Evolutionary conservation across 345 rosid genomes (phyloP), one percentile per base, ranked within the genome.

Genomic region (Raphanus sativus): DNA sequence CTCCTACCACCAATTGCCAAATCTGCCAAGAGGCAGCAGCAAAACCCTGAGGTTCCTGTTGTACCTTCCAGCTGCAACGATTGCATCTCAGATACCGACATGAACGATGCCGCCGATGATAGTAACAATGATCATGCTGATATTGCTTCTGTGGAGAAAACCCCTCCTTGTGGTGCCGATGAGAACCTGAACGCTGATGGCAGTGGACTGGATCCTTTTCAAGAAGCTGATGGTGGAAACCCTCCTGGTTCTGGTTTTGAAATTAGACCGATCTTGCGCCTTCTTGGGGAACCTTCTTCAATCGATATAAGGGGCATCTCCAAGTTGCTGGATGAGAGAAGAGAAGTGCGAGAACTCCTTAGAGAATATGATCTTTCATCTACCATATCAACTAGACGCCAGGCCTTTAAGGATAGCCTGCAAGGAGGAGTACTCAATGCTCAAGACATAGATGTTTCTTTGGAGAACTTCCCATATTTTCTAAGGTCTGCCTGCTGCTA

Each of bases 401-500:
- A 91, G 75, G 85, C 90, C 0, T 88, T 79, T 56, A 93, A 85
- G 77, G 97, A 96, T 55, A 85, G 87, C 84, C 72, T 96, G 65
- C 86, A 72, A 70, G 92, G 86, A 81, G 90, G 90, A 81, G 81
- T 93, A 81, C 80, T 91, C 33, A 81, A 72, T 80, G 85, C 96
- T 58, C 83, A 86, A 56, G 80, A 78, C 42, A 85, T 91, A 69
- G 98, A 91, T 9, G 86, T 91, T 79, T 86, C 99, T 64, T 89
- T 93, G 52, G 92, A 90, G 60, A 81, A 74, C 60, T 93, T 96
- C 75, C 98, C 99, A 17, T 96, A 96, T 71, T 96, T 79, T 70
- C 74, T 96, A 71, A 92, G 99, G 99, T 96, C 75, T 91, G 82
- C 30, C 30, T 65, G 26, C 62, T 73, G 45, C 45, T 38, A 38